Percentiles rank a stretch among this genome's conserved stretches.
Conservation (phyloP, 2,329 filamentous ascomycete genomes). For the Diaporthe caulivora region DNA sequence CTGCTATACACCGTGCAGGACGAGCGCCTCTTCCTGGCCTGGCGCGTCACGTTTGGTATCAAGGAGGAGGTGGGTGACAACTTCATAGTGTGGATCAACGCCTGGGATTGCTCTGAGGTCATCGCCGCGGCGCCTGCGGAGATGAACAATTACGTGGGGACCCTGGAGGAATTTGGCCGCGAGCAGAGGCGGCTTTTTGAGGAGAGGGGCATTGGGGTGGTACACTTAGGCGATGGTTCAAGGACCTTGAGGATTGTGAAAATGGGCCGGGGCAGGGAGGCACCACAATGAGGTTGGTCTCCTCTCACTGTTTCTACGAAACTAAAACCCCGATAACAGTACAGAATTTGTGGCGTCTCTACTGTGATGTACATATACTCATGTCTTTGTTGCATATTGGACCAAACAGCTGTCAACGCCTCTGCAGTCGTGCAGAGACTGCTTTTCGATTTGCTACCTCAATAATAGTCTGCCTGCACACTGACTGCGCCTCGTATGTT, state of each 20-base stretch:
- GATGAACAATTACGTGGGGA: background rate
- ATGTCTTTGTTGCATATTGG: background rate
- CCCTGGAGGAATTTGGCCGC: no score
- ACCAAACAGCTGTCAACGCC: background rate
- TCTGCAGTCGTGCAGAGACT: background rate
- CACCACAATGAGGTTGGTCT: no score
- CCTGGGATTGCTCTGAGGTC: background rate
- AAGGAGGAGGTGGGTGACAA: background rate
- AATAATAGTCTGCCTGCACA: no score
- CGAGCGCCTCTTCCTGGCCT: background rate
- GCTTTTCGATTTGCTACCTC: no score
- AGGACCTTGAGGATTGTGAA: no score
- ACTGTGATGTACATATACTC: background rate
- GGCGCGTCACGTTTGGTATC: background rate
- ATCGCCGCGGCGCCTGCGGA: background rate
- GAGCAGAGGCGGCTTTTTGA: background rate
- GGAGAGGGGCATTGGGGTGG: no score
- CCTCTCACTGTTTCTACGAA: no score
- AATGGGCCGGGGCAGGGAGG: no score
- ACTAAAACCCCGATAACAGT: no score
- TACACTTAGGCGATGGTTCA: no score
- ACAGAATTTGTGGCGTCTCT: no score
- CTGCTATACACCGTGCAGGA: background rate
- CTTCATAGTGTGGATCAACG: background rate
- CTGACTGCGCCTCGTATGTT: background rate